A percentile compares a stretch with the other conserved stretches of the same genome.
phyloP scores from a whole-genome alignment of 2,329 filamentous ascomycete species.

The Talaromyces atroroseus region DNA sequence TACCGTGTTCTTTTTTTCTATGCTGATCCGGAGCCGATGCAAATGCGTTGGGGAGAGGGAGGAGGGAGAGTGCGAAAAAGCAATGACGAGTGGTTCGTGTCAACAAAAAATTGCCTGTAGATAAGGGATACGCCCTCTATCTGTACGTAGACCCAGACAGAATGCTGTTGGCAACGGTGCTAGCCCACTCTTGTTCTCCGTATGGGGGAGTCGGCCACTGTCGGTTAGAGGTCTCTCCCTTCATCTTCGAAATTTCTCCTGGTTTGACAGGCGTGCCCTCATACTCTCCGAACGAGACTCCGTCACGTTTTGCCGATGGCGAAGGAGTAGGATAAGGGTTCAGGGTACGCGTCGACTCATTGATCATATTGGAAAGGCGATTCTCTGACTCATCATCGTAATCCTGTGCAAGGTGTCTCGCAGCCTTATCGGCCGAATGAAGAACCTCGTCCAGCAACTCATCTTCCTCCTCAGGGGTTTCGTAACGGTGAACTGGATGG shows the following conservation, averaged over 20 bases:
- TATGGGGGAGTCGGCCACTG: conserved; percentile 97
- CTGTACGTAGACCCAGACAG: conserved; percentile 54
- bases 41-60: conserved; percentile 12
- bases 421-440: conserved; percentile 67
- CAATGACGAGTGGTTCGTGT: not conserved
- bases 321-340: conserved; percentile 66
- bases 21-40: conserved; percentile 8
- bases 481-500: conserved; percentile 76
- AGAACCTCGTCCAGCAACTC: conserved; percentile 89
- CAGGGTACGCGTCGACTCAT: conserved; percentile 24
- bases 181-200: conserved; percentile 87
- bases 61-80: conserved; percentile 10
- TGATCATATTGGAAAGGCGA: conserved; percentile 22
- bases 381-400: conserved; percentile 44
- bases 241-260: conserved; percentile 56
- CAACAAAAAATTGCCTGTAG: not conserved
- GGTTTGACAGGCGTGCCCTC: conserved; percentile 53
- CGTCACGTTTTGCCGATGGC: conserved; percentile 77
- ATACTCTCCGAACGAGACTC: conserved; percentile 64
- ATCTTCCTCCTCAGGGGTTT: conserved; percentile 93
- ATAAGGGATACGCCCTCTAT: conserved; percentile 18
- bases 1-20: conserved; percentile 9
- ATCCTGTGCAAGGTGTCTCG: conserved; percentile 60
- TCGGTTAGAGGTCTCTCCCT: conserved; percentile 48
- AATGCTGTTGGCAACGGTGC: conserved; percentile 74